phyloP scores from a whole-genome alignment of 208 protist genomes.

The Trypanosomatidae sp. region DNA sequence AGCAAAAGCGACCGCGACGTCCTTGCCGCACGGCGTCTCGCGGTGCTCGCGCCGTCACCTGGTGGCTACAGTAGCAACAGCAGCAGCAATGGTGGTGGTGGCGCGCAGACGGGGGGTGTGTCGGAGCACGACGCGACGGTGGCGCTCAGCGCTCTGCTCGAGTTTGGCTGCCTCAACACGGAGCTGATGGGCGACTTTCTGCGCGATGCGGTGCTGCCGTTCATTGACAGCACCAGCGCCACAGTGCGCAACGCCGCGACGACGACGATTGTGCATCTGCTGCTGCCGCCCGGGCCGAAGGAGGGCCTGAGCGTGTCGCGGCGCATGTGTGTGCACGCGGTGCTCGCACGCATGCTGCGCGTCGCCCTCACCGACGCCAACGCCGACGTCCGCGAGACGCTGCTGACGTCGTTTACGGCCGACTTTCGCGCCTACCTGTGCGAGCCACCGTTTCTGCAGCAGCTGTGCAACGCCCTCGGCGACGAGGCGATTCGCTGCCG shows the following conservation, averaged over 20 bases:
- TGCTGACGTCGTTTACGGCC: constrained; percentile 59
- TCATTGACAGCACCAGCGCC: constrained; percentile 61
- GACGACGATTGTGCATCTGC: constrained; percentile 64
- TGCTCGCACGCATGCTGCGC: constrained; percentile 70
- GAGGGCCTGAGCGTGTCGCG: constrained; percentile 64
- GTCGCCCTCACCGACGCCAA: constrained; percentile 64
- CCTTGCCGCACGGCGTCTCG: not conserved
- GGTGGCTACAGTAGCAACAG: not conserved
- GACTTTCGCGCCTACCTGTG: constrained; percentile 80
- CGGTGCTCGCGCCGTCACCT: not conserved
- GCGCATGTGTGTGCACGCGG: constrained; percentile 75
- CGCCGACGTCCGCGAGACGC: constrained; percentile 39
- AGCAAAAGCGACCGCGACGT: not conserved
- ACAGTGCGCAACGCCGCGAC: constrained; percentile 69
- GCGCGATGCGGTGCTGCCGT: constrained; percentile 71
- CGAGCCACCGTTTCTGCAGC: constrained; percentile 67
- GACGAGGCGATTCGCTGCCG: constrained; percentile 74
- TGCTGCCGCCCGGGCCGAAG: constrained; percentile 56
- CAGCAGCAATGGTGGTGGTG: constrained; percentile 3
- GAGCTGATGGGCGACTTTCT: constrained; percentile 85
- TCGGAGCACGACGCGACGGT: constrained; percentile 60
- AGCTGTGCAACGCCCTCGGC: constrained; percentile 61
- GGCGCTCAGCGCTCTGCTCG: constrained; percentile 66
- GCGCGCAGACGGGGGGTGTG: constrained; percentile 14
- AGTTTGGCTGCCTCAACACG: constrained; percentile 83